Base-by-base conservation (phyloP, 768 basidiomycete species). In the Rhizopogon salebrosus region DNA sequence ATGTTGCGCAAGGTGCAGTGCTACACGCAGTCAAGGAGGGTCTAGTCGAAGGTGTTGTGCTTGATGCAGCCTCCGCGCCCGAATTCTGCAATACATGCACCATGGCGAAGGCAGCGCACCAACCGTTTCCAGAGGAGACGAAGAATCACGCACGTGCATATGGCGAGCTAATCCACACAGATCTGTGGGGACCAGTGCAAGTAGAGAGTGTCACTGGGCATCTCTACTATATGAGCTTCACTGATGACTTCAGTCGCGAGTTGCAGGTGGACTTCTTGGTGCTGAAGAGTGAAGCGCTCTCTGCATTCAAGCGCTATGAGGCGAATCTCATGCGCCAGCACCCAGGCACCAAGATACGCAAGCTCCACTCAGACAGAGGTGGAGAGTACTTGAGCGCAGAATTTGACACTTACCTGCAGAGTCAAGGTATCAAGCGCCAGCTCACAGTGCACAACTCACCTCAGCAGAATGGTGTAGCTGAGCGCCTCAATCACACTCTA, bases 221-320 rank as follows among this genome's bases (percentile, higher is more conserved):
- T 2, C 26, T 43, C 2, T 76, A 76, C 41, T 70, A 68, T 40
- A 52, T 62, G 13, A 69, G 62, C 0, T 76, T 70, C 51, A 73
- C 60, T 0, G 72, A 77, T 45, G 68, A 75, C 37, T 49, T 58
- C 24, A 56, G 67, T 0, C 60, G 66, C 6, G 52, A 58, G 14
- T 65, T 63, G 10, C 57, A 55, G 4, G 38, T 69, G 6, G 56
- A 59, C 39, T 56, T 67, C n/a, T 52, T 74, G 8, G 52, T 54
- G 7, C 49, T 43, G 1, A 76, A 75, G 52, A 63, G 64, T 29
- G 40, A 67, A 20, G 59, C 64, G 2, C 57, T 70, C 6, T 49
- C 53, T 1, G 55, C 62, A 4, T 72, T 69, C 48, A 56, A 60
- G 16, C 40, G 55, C 0, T 70, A 62, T 18, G 59, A 65, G 26